Base-by-base conservation (phyloP, 2,329 filamentous ascomycete genomes). In the Aspergillus amoenus region DNA sequence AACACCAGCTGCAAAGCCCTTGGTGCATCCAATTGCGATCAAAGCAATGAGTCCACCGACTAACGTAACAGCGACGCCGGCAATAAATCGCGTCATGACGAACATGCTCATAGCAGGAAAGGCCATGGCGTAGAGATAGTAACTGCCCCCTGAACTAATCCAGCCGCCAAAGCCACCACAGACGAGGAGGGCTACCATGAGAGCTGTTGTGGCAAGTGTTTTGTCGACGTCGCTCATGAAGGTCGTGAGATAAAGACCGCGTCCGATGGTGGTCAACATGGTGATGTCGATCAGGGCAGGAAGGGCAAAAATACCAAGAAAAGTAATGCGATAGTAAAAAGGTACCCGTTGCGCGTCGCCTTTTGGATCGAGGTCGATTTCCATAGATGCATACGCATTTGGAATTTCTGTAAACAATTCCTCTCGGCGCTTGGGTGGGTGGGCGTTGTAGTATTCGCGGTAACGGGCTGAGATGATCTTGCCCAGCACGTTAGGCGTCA, bases 221-320 rank as follows among this genome's bases (percentile, higher is more conserved):
- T 81, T 74, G 1, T 74, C 68, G 0, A 52, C 22, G 5, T 73
- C 67, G 6, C 66, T 67, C 84, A 87, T 86, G 60, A 75, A 82
- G 1, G 79, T 79, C 39, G 82, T 85, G 43, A 87, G 77, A 64
- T 86, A 87, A 17, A 87, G 70, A 9, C 84, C 84, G 48, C 84
- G 79, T 1, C 84, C 84, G 27, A 82, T 76, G 12, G 83, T 82
- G 2, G 82, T 84, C 17, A 87, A 72, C 11, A 87, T 70, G 11
- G 84, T 51, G 43, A 87, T 83, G 65, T 87, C 84, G 41, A 87
- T 76, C 22, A 87, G 75, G 17, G 84, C 84, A 0, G 84, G 84
- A 42, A 87, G 78, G 9, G 83, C 84, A 61, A 87, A 87, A 34
- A 86, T 82, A 56, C 81, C 81, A n/a, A 86, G 71, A 60, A 84